Percentiles rank a stretch among this genome's conserved stretches.
phyloP scores from a whole-genome alignment of 75 land plant species.

The Cupressus sempervirens region DNA sequence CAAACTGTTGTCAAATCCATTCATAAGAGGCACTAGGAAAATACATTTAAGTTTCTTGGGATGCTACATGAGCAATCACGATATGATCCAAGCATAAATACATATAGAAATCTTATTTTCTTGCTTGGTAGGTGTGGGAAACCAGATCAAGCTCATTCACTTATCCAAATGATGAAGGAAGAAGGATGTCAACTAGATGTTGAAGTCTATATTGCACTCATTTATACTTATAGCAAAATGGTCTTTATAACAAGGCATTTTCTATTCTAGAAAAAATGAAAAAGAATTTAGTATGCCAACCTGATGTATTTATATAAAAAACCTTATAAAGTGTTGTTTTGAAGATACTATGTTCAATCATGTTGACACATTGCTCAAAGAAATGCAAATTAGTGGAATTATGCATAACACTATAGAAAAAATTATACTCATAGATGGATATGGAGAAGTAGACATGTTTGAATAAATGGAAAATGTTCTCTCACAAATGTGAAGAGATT shows the following conservation, averaged over 20 bases:
- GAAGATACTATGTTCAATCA: slow-evolving; percentile 53
- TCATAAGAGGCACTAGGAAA: no score
- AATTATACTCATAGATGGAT: slow-evolving; percentile 72
- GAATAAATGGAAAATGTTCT: slow-evolving; percentile 68
- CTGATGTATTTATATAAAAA: slow-evolving; percentile 86
- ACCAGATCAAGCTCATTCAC: slow-evolving; percentile 49
- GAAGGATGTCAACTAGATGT: slow-evolving; percentile 59
- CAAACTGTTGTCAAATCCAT: no score
- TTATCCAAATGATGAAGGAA: slow-evolving; percentile 65
- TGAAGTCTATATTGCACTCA: slow-evolving; percentile 76
- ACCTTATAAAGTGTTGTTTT: slow-evolving; percentile 71
- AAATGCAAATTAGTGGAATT: slow-evolving; percentile 54
- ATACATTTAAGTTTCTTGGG: slow-evolving; percentile 94
- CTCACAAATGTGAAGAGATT: slow-evolving; percentile 51
- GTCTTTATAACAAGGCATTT: slow-evolving; percentile 62
- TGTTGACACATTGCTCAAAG: slow-evolving; percentile 50
- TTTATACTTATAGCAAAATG: slow-evolving; percentile 63
- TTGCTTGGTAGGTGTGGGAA: slow-evolving; percentile 78
- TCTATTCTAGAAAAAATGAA: slow-evolving; percentile 62
- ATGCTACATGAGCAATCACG: slow-evolving; percentile 78
- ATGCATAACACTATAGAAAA: slow-evolving; percentile 85
- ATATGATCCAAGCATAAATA: slow-evolving; percentile 69
- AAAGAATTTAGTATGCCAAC: slow-evolving; percentile 56
- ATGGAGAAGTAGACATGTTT: slow-evolving; percentile 73
- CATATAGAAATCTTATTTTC: slow-evolving; percentile 76